Evolutionary conservation across 345 rosid genomes (phyloP).

Genomic region (Rhodomyrtus tomentosa): DNA sequence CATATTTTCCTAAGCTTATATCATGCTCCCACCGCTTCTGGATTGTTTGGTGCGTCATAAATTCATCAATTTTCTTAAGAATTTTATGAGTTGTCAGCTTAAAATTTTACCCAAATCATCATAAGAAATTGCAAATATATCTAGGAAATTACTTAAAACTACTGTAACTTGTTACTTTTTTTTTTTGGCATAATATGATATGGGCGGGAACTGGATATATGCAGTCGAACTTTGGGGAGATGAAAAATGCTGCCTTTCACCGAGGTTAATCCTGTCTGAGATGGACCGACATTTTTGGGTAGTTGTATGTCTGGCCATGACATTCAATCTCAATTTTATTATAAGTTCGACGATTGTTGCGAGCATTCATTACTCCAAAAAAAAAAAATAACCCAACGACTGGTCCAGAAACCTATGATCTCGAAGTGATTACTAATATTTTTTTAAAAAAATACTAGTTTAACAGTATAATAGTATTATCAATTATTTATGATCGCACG

Average conservation of each 20-base stretch:
- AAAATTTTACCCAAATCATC: no score
- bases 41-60: not conserved
- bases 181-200: not conserved
- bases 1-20: not conserved
- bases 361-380: not conserved
- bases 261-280: not conserved
- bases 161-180: not conserved
- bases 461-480: no score
- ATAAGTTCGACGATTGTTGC: not conserved
- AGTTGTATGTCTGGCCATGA: not conserved
- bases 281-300: not conserved
- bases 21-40: not conserved
- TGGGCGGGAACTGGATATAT: not conserved
- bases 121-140: no score
- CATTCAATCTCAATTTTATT: not conserved
- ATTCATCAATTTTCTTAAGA: not conserved
- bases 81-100: not conserved
- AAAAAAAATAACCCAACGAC: not conserved
- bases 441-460: no score
- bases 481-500: no score
- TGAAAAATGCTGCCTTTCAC: not conserved
- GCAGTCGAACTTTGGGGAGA: not conserved
- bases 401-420: not conserved
- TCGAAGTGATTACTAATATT: not conserved
- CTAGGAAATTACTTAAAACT: not conserved